Base-by-base conservation (phyloP, 345 rosid genomes). In the Angophora floribunda region DNA sequence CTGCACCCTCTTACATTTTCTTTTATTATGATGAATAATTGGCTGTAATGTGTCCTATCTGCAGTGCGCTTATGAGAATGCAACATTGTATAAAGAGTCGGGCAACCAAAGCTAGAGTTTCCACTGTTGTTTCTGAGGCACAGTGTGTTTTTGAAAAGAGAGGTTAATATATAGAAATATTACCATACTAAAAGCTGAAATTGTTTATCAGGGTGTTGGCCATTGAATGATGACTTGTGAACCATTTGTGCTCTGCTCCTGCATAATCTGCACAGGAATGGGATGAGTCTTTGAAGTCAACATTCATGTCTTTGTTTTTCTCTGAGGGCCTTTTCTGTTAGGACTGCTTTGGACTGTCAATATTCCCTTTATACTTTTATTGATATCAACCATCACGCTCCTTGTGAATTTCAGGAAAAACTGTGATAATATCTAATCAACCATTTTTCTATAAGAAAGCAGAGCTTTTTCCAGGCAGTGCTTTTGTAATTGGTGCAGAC, bases 381-480 rank as follows among this genome's bases (percentile, higher is more conserved):
- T 70, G 85, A 19, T 41, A 44, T 89, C 67, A 84, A 52, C 89
- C 22, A 63, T 28, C 22, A 59, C 36, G 21, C 26, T 67, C 86
- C n/a, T 44, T 47, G 63, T 51, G 12, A 86, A 67, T 78, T 87
- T 90, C 97, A 97, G 99, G 99, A 91, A 96, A 93, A 92, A 90
- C 96, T 0, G 91, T 98, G 70, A 98, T 98, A 90, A 88, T 98
- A 91, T 98, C 99, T 90, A 97, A 94, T 91, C 99, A 98, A 94
- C 99, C 99, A 86, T 97, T 90, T 88, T 98, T 97, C 88, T 96
- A 98, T 91, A 98, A 95, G 95, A 98, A 97, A 93, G 98, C 98
- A 59, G 98, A 96, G 85, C 94, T 98, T 87, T 98, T 98, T 88
- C 99, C 98, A 6, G 99, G 98, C 88, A 98, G 99, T 91, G 93